These are phyloP conservation scores for Sordariomycetes sp. DNA, from an alignment of 2,329 filamentous ascomycete species.

Conservation along the genomic window DNA sequence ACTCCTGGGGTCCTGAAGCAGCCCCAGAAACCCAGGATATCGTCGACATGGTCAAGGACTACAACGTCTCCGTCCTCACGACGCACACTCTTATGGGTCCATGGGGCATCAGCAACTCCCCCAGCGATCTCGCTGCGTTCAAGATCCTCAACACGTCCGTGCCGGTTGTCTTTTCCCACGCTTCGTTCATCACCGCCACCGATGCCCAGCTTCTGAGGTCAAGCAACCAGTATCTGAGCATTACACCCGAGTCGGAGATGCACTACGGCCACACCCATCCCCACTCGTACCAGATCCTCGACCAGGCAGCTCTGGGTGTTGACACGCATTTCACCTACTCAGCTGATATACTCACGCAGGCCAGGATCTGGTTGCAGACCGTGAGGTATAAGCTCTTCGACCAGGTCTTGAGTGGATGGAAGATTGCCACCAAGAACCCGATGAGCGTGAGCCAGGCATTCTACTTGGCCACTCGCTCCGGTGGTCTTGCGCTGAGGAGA, in stretches of 20 bases:
- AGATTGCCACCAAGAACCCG: slow-evolving; percentile 35
- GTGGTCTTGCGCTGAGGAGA: slow-evolving; percentile 39
- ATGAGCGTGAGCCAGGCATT: slow-evolving; percentile 48
- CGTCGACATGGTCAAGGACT: slow-evolving; percentile 21
- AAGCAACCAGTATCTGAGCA: slow-evolving; percentile 43
- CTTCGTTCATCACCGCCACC: slow-evolving; percentile 27
- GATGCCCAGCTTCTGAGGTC: slow-evolving; percentile 32
- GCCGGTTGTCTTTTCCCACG: slow-evolving; percentile 45
- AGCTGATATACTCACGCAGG: slow-evolving; percentile 37
- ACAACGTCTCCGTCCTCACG: slow-evolving; percentile 34
- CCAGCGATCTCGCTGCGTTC: slow-evolving; percentile 23
- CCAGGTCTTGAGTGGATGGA: slow-evolving; percentile 24
- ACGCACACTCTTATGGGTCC: slow-evolving; percentile 30
- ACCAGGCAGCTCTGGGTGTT: slow-evolving; percentile 43
- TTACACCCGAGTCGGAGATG: slow-evolving; percentile 50
- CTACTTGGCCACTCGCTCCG: slow-evolving; percentile 40
- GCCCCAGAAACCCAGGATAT: slow-evolving; percentile 18
- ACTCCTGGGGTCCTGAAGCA: slow-evolving; percentile 20
- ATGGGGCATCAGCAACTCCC: slow-evolving; percentile 31
- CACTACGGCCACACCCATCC: slow-evolving; percentile 46
- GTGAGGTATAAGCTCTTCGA: slow-evolving; percentile 17
- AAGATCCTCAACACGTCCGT: slow-evolving; percentile 31
- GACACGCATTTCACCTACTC: slow-evolving; percentile 45
- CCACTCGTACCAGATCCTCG: slow-evolving; percentile 29
- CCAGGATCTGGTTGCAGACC: slow-evolving; percentile 41